Conservation (phyloP, 257 asterid species). For the Solanum tacnaense region DNA sequence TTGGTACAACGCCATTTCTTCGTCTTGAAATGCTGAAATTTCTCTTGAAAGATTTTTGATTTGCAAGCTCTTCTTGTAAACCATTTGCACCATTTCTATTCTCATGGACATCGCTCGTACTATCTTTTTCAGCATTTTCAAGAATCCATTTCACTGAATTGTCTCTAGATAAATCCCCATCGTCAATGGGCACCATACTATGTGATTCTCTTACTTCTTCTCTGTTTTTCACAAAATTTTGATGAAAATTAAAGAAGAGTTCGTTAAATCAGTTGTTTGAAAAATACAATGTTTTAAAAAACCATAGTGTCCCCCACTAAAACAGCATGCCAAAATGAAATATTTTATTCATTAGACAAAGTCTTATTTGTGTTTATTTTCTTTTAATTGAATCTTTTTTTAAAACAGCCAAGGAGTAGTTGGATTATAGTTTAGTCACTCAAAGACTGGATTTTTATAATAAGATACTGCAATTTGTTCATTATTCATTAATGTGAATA, state of each 20-base stretch:
- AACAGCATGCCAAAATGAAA: background rate
- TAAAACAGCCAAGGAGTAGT: background rate
- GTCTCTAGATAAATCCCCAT: constrained; percentile 21
- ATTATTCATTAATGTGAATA: background rate
- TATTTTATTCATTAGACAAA: background rate
- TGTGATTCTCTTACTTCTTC: background rate
- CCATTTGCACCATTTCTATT: background rate
- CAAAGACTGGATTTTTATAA: background rate
- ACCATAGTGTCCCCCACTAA: background rate
- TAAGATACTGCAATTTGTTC: background rate
- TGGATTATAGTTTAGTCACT: background rate
- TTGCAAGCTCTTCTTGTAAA: background rate
- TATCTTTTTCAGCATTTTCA: constrained; percentile 38
- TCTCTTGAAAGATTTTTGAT: background rate
- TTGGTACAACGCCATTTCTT: constrained; percentile 14
- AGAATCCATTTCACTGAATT: constrained; percentile 43
- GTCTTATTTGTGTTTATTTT: background rate
- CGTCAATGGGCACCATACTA: background rate
- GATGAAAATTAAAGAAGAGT: background rate
- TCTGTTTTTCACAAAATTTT: background rate
- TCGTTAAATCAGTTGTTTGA: background rate
- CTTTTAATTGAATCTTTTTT: background rate
- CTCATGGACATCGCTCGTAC: constrained; percentile 16
- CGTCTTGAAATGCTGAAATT: constrained; percentile 9
- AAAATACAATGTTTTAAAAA: background rate